These are phyloP conservation scores for Ceratocystis ficicola DNA, from an alignment of 2,329 filamentous ascomycete species.

Conservation along the genomic window DNA sequence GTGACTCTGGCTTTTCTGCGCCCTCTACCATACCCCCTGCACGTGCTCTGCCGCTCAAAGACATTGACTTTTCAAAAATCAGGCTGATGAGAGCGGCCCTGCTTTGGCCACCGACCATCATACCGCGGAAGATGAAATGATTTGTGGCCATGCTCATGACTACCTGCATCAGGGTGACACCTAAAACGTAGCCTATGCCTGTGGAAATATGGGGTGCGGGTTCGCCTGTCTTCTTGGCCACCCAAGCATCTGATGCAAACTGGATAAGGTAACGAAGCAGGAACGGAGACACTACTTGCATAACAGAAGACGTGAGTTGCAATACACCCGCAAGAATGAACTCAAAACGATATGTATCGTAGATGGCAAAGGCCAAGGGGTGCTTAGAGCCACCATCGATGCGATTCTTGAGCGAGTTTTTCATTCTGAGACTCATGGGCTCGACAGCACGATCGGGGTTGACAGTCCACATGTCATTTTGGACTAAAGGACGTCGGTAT, in stretches of 20 bases:
- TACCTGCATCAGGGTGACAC: conserved; percentile 75
- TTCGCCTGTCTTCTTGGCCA: conserved; percentile 40
- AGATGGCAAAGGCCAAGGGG: conserved; percentile 66
- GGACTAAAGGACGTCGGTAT: conserved; percentile 70
- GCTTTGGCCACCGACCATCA: conserved; percentile 78
- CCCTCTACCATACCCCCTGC: conserved; percentile 53
- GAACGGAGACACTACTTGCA: conserved; percentile 76
- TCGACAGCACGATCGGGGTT: conserved; percentile 69
- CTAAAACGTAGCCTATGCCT: conserved; percentile 73
- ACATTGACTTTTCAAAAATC: conserved; percentile 89
- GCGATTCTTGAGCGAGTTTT: conserved; percentile 57
- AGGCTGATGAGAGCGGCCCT: conserved; percentile 71
- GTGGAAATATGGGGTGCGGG: conserved; percentile 56
- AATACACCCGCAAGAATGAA: conserved; percentile 75
- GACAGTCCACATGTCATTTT: conserved; percentile 77
- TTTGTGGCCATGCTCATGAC: conserved; percentile 69
- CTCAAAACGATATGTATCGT: conserved; percentile 74
- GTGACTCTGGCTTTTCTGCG: conserved; percentile 35
- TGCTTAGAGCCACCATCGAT: conserved; percentile 55
- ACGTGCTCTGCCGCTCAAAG: conserved; percentile 73
- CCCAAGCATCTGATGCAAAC: conserved; percentile 70
- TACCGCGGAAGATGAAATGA: conserved; percentile 85
- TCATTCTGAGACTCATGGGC: conserved; percentile 53
- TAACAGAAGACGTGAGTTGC: conserved; percentile 57
- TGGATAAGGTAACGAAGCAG: conserved; percentile 73